These are phyloP conservation scores for Syzygium oleosum DNA, from an alignment of 345 rosid species.

Conservation along the genomic window DNA sequence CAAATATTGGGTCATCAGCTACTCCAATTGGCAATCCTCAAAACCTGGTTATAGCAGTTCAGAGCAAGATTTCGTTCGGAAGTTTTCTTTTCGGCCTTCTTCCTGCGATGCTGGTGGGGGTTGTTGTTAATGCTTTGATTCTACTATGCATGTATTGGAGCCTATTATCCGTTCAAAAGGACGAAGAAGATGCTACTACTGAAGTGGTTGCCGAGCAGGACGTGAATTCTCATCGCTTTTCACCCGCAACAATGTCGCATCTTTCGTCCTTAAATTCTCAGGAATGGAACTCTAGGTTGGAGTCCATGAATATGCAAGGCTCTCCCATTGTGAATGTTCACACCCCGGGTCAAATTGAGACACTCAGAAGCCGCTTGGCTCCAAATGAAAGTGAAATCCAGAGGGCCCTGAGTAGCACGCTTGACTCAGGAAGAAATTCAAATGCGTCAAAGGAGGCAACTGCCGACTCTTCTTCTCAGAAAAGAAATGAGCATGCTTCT, in stretches of 20 bases:
- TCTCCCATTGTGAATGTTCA: conserved; percentile 9
- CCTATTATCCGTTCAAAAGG: conserved; percentile 44
- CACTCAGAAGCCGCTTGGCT: conserved; percentile 34
- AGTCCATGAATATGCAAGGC: conserved; percentile 12
- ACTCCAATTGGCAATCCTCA: conserved; percentile 94
- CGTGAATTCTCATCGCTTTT: conserved; percentile 50
- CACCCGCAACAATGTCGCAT: conserved; percentile 66
- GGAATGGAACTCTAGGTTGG: conserved; percentile 30
- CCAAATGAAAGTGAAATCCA: conserved; percentile 32
- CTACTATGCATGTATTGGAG: conserved; percentile 67
- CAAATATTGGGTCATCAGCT: conserved; percentile 78
- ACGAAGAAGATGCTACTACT: conserved; percentile 31
- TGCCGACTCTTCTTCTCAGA: conserved; percentile 1
- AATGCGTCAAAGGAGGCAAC: conserved; percentile 32
- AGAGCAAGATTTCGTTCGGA: conserved; percentile 55
- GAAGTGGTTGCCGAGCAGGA: conserved; percentile 46
- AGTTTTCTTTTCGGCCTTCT: conserved; percentile 48
- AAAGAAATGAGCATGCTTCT: conserved; percentile 13
- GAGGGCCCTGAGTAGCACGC: not conserved
- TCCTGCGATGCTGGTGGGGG: conserved; percentile 65
- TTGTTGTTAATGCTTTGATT: conserved; percentile 41
- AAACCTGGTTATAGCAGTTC: conserved; percentile 71
- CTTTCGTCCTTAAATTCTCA: conserved; percentile 27
- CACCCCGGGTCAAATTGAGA: conserved; percentile 10
- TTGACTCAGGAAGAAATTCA: conserved; percentile 28